Evolutionary conservation across 192 early-diverging fungal genomes (phyloP), one percentile per base, ranked within the genome.

Genomic region (Umbelopsis ramanniana): DNA sequence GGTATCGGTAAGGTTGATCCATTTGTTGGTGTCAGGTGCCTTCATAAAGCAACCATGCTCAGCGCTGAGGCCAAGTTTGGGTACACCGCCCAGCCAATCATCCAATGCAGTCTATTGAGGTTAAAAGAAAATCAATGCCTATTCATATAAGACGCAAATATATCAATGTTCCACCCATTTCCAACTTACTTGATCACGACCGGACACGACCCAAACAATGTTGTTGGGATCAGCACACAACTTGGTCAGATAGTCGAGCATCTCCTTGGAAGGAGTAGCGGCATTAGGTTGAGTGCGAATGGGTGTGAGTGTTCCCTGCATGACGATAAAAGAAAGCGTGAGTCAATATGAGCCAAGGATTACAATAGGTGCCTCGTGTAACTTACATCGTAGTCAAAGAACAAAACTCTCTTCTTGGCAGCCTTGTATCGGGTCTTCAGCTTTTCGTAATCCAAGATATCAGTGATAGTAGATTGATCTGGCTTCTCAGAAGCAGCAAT

Each of bases 351-450:
- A 29, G 29, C 29, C 29, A 29, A 2, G 29, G 29, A 29, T 29
- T 2, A 29, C 29, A 29, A 29, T n/a, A n/a, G 3, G 29, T 29
- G 29, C 29, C 29, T 29, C 11, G 6, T 47, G 11, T 47, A 7
- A 46, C 82, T 75, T 83, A 89, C 89, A 72, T 98, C 97, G 78
- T 98, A 98, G 72, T 98, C 96, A 78, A 99, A 94, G 82, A 97
- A 88, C 37, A 99, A 79, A 12, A 98, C 82, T 21, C 97, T 88
- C 74, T 86, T 92, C 74, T 87, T 86, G 10, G 96, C 72, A 4
- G 69, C 54, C 11, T 57, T 70, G 81, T 90, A 96, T 17, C 74
- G 79, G 21, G 85, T 50, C 43, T 79, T 70, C 40, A 85, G 77
- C 4, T 68, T 6, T 6, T 72, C 40, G 2, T 47, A 54, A 37